phyloP scores from a whole-genome alignment of 129 eudicot species.

The Arctium lappa region DNA sequence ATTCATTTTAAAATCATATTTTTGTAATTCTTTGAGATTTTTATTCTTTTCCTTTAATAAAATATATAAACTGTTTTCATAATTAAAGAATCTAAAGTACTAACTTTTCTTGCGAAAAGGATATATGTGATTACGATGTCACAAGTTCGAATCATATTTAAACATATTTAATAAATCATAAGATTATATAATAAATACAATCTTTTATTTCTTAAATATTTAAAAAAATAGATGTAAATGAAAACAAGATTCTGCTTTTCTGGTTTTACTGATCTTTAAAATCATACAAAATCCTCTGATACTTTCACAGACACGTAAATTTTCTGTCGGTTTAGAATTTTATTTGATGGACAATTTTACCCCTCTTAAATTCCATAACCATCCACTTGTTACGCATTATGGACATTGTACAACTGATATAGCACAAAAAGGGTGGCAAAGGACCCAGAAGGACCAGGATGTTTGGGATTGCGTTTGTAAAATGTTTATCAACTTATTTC shows the following conservation, averaged over 20 bases:
- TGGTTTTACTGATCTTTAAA: not conserved
- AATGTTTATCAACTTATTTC: no score
- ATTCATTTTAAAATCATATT: not conserved
- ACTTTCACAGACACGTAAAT: not conserved
- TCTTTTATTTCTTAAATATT: not conserved
- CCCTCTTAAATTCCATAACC: no score
- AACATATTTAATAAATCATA: not conserved
- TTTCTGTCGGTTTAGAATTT: no score
- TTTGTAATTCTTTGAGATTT: not conserved
- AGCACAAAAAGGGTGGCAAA: not conserved
- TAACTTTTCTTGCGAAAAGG: not conserved
- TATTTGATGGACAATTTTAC: no score
- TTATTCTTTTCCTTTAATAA: no score
- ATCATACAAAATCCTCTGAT: not conserved
- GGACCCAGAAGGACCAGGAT: not conserved
- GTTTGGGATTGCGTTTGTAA: not conserved
- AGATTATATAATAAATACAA: not conserved
- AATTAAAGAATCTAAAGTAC: not conserved
- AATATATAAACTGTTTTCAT: no score
- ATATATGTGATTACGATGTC: not conserved
- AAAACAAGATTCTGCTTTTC: not conserved
- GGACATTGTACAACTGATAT: slow-evolving; percentile 6
- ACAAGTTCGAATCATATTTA: not conserved
- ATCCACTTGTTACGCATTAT: not conserved
- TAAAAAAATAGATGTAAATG: not conserved